Conservation (phyloP, 2,329 filamentous ascomycete species). For the Aspergillus proliferans region DNA sequence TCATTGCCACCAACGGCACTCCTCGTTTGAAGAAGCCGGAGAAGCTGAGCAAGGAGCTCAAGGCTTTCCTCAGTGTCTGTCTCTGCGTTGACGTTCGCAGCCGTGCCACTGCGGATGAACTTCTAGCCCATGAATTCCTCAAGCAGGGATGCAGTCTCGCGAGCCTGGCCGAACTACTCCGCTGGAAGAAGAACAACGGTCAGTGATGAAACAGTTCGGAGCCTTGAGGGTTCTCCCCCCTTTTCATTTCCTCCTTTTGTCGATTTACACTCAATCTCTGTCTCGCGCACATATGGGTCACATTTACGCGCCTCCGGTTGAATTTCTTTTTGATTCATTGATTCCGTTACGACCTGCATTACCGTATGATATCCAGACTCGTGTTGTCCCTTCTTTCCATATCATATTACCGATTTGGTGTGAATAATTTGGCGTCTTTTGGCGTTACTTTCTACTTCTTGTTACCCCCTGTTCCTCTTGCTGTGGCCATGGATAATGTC, state of each 20-base stretch:
- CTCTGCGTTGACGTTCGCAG: conserved; percentile 95
- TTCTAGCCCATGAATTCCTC: conserved; percentile 88
- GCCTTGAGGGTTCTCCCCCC: conserved; percentile 4
- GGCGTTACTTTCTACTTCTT: conserved; percentile 10
- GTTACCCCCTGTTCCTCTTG: conserved; percentile 3
- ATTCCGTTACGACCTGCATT: conserved; percentile 20
- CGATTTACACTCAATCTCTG: conserved; percentile 17
- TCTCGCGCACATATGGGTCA: conserved; percentile 25
- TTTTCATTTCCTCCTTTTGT: conserved; percentile 8
- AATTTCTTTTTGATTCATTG: conserved; percentile 8
- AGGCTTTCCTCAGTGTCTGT: conserved; percentile 93
- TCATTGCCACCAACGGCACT: conserved; percentile 97
- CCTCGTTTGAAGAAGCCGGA: conserved; percentile 96
- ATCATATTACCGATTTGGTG: conserved; percentile 20
- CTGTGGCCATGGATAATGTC: conserved; percentile 10
- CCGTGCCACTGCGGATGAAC: conserved; percentile 82
- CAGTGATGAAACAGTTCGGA: conserved; percentile 20
- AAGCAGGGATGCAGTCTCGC: conserved; percentile 79
- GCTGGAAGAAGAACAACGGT: conserved; percentile 50
- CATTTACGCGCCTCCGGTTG: conserved; percentile 23
- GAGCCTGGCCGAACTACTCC: conserved; percentile 78
- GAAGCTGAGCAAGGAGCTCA: conserved; percentile 95
- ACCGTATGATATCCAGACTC: conserved; percentile 21
- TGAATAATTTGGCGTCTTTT: conserved; percentile 28
- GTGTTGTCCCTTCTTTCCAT: conserved; percentile 8